phyloP scores from a whole-genome alignment of 805 yeast species.

The Myxozyma mucilagina region DNA sequence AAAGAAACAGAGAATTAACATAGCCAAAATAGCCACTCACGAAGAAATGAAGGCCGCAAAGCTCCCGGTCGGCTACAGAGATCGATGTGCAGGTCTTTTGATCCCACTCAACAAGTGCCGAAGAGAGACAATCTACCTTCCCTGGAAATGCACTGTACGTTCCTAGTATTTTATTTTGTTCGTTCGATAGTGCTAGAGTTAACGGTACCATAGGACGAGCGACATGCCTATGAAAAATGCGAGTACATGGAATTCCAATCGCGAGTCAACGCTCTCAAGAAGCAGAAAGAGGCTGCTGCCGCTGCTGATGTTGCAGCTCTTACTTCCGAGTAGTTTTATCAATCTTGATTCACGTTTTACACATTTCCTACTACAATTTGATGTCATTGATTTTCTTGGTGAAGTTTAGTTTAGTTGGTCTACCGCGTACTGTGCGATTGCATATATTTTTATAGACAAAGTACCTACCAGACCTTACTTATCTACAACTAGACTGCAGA shows the following conservation, averaged over 20 bases:
- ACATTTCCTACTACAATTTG: too few species aligned
- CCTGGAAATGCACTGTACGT: slow-evolving; percentile 59
- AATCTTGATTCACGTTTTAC: too few species aligned
- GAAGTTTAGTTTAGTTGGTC: too few species aligned
- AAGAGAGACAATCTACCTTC: slow-evolving; percentile 55
- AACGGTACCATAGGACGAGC: slow-evolving; percentile 51
- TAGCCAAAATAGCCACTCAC: slow-evolving; percentile 58
- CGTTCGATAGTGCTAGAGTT: not conserved
- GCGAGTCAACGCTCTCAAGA: slow-evolving; percentile 71
- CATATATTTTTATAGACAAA: too few species aligned
- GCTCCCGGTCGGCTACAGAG: slow-evolving; percentile 78
- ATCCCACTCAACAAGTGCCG: slow-evolving; percentile 66
- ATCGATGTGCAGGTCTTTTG: slow-evolving; percentile 71
- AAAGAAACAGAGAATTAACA: not conserved
- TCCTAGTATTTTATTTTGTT: not conserved
- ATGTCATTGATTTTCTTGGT: too few species aligned
- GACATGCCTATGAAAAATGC: slow-evolving; percentile 84
- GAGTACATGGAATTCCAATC: slow-evolving; percentile 78
- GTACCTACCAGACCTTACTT: too few species aligned
- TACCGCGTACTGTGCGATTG: too few species aligned
- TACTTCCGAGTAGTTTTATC: not conserved
- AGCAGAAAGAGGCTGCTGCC: slow-evolving; percentile 46
- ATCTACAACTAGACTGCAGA: too few species aligned
- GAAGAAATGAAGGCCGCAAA: slow-evolving; percentile 80
- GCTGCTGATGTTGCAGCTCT: slow-evolving; percentile 23